Base-by-base conservation (phyloP, 176 grass and related monocot genomes). In the Tuctoria greenei region DNA sequence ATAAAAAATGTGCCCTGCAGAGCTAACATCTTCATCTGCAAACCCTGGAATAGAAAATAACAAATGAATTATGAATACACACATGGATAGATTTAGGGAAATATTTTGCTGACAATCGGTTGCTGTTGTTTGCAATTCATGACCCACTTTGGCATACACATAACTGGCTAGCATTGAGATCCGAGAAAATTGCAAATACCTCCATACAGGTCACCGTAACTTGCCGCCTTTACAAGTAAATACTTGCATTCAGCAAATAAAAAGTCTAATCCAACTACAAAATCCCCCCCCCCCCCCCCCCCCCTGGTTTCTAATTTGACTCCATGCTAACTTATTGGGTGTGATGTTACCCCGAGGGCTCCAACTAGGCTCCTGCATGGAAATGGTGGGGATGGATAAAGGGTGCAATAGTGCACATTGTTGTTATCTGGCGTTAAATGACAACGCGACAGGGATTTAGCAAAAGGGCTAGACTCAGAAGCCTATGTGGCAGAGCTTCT, bases 21-120 rank as follows among this genome's bases (percentile, higher is more conserved):
- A 81, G 66, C 52, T 41, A 26, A 34, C 59, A 66, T 65, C 66
- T 41, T 64, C 76, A 51, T 51, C 41, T 81, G 41, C 77, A 81
- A 66, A 71, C 40, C 37, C 71, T 71, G 65, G 8, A 80, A 75
- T 17, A 55, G 40, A 42, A 74, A 71, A 75, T 45, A 63, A 66
- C n/a, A 71, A 84, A 58, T 80, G 23, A 88, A 74, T 61, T 80
- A 58, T 80, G 23, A 88, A 74, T 61, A 25, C 10, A 26, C 18
- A 81, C 4, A 25, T 4, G 18, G 10, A 64, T 13, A 49, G 14
- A 80, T 61, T 69, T 45, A 61, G n/a, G 20, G 25, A 60, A 69
- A 47, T 4, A 47, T 17, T 46, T 80, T 12, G 25, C 26, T 80
- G 41, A 47, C 7, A 59, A 34, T 35, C 13, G 50, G 0, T 16